These are phyloP conservation scores for Cryptococcus jaspeensis DNA, from an alignment of 1,284 basidiomycete species.

Conservation along the genomic window DNA sequence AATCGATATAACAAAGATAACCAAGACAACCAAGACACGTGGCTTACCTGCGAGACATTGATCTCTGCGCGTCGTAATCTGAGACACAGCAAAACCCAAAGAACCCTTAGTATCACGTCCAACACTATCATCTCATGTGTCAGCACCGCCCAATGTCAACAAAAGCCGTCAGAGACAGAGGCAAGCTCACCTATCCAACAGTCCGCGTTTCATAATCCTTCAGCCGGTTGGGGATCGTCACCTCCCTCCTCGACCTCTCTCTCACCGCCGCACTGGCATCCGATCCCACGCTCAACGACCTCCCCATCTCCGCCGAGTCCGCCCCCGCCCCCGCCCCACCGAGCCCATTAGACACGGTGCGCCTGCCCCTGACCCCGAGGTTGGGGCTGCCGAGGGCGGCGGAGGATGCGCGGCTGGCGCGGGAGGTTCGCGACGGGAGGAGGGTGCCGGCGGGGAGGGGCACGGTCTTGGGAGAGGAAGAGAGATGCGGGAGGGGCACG, in stretches of 20 bases:
- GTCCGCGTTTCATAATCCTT: conserved; percentile 31
- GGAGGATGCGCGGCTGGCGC: conserved; percentile 1
- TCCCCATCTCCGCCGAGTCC: not conserved
- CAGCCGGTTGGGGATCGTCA: conserved; percentile 32
- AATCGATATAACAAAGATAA: too few relatives aligned
- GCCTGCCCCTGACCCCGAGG: conserved; percentile 1
- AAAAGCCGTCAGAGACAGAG: not conserved
- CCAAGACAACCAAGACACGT: too few relatives aligned
- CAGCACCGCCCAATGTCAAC: not conserved
- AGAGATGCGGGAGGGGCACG: conserved; percentile 2
- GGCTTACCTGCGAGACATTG: too few relatives aligned
- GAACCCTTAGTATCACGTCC: too few relatives aligned
- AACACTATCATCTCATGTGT: not conserved
- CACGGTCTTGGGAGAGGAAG: conserved; percentile 5
- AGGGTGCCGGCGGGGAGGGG: conserved; percentile 10
- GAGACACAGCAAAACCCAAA: too few relatives aligned
- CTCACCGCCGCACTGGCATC: conserved; percentile 12
- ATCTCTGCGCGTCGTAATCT: too few relatives aligned
- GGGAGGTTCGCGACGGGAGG: conserved; percentile 5
- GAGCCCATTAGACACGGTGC: not conserved
- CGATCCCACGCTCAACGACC: conserved; percentile 15
- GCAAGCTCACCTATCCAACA: not conserved
- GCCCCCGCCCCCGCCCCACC: not conserved
- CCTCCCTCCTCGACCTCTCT: conserved; percentile 33
- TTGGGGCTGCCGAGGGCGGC: not conserved